Evolutionary conservation across 176 grass and related monocot genomes (phyloP), one percentile per base, ranked within the genome.

Genomic region (Avena sativa): DNA sequence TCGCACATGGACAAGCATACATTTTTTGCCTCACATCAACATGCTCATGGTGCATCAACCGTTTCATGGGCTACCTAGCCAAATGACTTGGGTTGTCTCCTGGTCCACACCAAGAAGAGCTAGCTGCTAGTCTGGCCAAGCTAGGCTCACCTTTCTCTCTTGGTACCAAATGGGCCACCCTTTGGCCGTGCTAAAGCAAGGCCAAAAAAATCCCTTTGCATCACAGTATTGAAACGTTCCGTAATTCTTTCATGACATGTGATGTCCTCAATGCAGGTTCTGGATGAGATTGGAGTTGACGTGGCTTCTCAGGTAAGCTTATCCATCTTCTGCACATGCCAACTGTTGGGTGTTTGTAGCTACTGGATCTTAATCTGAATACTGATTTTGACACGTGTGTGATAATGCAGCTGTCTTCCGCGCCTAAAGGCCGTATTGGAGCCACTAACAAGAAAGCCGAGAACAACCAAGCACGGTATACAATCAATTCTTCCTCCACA

Each of bases 271-370:
- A 44, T 82, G 71, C 82, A 96, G 94, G 94, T 99, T 70, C 92
- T 99, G 80, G 97, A 94, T 85, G 97, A 99, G 86, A 99, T 99
- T 71, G 97, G 97, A 9, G 97, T 99, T 32, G 92, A 90, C 82
- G 97, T 99, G 65, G 97, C 97, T 85, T 99, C 97, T 65, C 94
- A 99, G 94, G 97, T 96, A 80, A 85, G 57, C 1, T 51, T 40
- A 43, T 67, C 82, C 65, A 15, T 71, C 32, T 88, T 38, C 20
- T 82, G 61, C 72, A 13, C 19, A 47, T 76, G 15, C 40, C 25
- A 55, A 17, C 48, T 1, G 12, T 85, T 2, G 51, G 25, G 25
- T 17, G 10, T 71, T 48, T 6, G 28, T 43, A 70, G 47, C n/a
- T 79, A 65, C 9, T 73, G 62, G 56, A 13, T 69, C 44, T 76